Percentiles rank a stretch among this genome's conserved stretches.
These are phyloP conservation scores for Chenopodium quinoa DNA, from an alignment of 148 eudicot genomes.

Conservation along the genomic window DNA sequence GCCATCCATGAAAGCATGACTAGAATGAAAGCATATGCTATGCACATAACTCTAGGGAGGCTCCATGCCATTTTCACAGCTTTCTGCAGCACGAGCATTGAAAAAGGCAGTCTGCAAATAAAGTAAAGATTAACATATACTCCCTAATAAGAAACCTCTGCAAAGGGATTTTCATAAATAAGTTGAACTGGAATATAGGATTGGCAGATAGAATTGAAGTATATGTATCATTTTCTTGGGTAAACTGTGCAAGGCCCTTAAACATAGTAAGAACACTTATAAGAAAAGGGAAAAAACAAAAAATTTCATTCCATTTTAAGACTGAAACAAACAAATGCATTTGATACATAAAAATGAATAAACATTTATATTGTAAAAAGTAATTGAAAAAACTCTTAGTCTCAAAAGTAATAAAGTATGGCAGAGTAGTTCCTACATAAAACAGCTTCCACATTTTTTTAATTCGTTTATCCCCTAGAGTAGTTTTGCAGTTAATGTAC, in stretches of 20 bases:
- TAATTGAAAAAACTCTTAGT: not conserved
- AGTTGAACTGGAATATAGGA: not conserved
- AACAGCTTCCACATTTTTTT: not conserved
- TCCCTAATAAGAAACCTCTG: not conserved
- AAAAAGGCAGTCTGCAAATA: conserved; percentile 70
- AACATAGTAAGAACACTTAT: not conserved
- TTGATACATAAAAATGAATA: too few relatives aligned
- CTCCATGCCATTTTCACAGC: conserved; percentile 93
- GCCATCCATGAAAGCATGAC: conserved; percentile 85
- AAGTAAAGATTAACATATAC: not conserved
- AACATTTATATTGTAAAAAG: too few relatives aligned
- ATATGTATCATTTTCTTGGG: too few relatives aligned
- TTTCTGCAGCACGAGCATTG: conserved; percentile 92
- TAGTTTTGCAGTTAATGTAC: not conserved
- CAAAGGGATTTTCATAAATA: not conserved
- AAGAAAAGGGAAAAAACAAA: too few relatives aligned
- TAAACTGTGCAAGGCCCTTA: not conserved
- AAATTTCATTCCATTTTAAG: not conserved
- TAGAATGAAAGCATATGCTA: conserved; percentile 61
- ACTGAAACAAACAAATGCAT: not conserved
- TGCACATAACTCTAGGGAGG: conserved; percentile 81
- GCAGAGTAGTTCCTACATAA: not conserved
- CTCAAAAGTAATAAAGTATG: not conserved
- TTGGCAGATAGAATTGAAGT: not conserved
- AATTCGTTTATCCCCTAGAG: too few relatives aligned